phyloP scores from a whole-genome alignment of 208 protist genomes.

The Wallacemonas sp. region DNA sequence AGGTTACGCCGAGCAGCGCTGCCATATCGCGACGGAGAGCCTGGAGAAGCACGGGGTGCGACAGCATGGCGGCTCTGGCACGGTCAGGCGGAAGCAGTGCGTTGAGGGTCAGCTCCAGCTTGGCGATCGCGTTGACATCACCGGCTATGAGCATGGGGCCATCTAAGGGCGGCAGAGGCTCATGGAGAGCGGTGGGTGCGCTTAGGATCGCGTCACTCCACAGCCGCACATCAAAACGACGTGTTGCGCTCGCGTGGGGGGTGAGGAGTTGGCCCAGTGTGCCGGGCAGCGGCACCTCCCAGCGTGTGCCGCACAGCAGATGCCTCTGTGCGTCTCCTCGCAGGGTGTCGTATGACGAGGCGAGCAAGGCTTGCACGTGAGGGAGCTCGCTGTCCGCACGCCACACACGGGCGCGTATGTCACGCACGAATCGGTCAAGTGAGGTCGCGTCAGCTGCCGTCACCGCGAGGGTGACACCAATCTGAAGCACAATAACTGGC shows the following conservation, averaged over 20 bases:
- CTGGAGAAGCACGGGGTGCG: conserved; percentile 12
- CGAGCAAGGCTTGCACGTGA: background rate
- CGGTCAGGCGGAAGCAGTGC: background rate
- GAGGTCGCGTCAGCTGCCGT: background rate
- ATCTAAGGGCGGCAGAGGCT: background rate
- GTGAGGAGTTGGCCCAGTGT: background rate
- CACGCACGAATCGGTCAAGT: background rate
- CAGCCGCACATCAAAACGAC: background rate
- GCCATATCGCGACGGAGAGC: conserved; percentile 18
- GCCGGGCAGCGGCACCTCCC: conserved; percentile 11
- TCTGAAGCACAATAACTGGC: background rate
- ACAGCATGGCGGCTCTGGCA: conserved; percentile 11
- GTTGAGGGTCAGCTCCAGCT: background rate
- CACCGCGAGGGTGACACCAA: background rate
- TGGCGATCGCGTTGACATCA: background rate
- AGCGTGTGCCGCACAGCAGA: background rate
- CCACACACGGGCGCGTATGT: background rate
- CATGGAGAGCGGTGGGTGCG: background rate
- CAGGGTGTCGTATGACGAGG: background rate
- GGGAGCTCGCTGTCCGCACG: conserved; percentile 1
- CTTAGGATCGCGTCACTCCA: conserved; percentile 1
- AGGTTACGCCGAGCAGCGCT: conserved; percentile 18
- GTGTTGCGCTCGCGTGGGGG: background rate
- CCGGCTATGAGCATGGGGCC: background rate
- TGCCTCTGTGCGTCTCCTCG: background rate